A percentile compares a stretch with the other conserved stretches of the same genome.
These are phyloP conservation scores for Septoria linicola DNA, from an alignment of 2,329 filamentous ascomycete species.

Conservation along the genomic window DNA sequence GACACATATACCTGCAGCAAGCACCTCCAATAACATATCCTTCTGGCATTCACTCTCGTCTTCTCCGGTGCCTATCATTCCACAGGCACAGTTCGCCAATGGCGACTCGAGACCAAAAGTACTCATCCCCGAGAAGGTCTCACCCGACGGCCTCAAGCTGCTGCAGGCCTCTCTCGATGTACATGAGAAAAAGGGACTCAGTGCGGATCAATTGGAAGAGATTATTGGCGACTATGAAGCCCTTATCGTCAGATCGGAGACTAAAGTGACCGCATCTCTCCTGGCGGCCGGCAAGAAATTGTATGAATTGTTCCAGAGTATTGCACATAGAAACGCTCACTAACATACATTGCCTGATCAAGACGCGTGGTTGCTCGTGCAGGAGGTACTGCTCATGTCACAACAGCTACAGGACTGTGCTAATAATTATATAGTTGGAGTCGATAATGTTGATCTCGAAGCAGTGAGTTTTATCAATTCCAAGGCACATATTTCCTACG, in stretches of 20 bases:
- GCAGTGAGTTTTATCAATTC: conserved; percentile 36
- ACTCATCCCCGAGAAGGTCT: conserved; percentile 77
- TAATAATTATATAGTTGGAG: conserved; percentile 56
- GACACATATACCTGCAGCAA: not conserved
- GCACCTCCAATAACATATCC: not conserved
- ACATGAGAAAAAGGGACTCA: conserved; percentile 63
- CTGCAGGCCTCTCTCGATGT: conserved; percentile 67
- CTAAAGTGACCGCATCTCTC: conserved; percentile 70
- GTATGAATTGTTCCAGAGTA: not conserved
- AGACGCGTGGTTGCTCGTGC: conserved; percentile 72
- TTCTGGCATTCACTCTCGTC: not conserved
- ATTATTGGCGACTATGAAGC: conserved; percentile 72
- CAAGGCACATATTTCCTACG: not conserved
- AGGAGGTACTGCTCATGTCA: conserved; percentile 42
- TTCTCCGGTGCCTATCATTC: conserved; percentile 5
- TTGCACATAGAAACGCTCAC: not conserved
- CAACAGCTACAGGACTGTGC: not conserved
- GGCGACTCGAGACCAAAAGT: conserved; percentile 48
- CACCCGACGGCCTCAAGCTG: conserved; percentile 71
- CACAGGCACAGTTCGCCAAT: conserved; percentile 15
- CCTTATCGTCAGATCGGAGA: conserved; percentile 77
- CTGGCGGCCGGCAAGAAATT: conserved; percentile 66
- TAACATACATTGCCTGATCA: not conserved
- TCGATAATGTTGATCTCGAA: conserved; percentile 77
- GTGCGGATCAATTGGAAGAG: conserved; percentile 61